Percentiles rank a stretch among this genome's conserved stretches.
Conservation (phyloP, 192 early-diverging fungal genomes). For the Globomyces pollinis-pini region DNA sequence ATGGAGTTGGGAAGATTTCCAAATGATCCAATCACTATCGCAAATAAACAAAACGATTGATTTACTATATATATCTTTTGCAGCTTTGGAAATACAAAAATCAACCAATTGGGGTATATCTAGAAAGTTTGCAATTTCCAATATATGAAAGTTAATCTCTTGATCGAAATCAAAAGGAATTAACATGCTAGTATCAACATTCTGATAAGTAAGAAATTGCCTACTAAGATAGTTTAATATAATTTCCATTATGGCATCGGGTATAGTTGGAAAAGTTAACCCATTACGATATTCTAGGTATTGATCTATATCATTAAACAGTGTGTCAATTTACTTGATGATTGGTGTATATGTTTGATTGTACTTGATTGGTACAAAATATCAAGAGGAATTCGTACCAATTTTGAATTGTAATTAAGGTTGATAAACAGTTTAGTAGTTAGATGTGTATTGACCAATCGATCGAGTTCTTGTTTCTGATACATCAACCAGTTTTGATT, state of each 20-base stretch:
- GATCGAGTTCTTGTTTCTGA: not conserved
- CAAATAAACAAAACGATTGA: not conserved
- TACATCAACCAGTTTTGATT: not conserved
- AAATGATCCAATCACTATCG: not conserved
- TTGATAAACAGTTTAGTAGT: too few species aligned
- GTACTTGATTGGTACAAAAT: constrained; percentile 1
- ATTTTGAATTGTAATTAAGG: not conserved
- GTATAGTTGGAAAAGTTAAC: not conserved
- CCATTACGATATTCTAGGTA: not conserved
- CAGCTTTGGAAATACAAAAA: not conserved
- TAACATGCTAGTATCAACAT: constrained; percentile 9
- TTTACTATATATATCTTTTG: not conserved
- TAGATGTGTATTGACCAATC: not conserved
- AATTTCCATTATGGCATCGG: not conserved
- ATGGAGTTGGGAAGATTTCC: not conserved
- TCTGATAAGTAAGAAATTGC: not conserved
- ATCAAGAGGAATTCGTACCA: not conserved
- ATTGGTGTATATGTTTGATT: constrained; percentile 4
- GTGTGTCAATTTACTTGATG: not conserved
- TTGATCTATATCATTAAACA: not conserved
- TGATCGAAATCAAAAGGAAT: not conserved
- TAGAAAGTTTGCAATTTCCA: constrained; percentile 1
- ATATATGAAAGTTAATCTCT: not conserved
- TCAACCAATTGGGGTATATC: constrained; percentile 4
- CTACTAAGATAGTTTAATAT: constrained; percentile 3